A percentile compares a stretch with the other conserved stretches of the same genome.
Conservation (phyloP, 805 yeast genomes). For the Wickerhamiella parazyma region DNA sequence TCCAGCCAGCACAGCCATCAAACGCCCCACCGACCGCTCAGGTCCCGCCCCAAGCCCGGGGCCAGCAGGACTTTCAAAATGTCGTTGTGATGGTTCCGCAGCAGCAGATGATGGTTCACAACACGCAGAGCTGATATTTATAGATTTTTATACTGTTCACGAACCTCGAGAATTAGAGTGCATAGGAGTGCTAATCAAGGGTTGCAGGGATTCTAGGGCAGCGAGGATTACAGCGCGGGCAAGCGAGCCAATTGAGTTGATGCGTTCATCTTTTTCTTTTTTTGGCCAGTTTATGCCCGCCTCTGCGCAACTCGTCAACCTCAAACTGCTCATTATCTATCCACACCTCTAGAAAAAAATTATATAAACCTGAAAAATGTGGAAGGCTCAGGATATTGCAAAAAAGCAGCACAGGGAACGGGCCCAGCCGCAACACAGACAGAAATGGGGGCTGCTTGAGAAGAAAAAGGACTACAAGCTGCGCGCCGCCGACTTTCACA, state of each 20-base stretch:
- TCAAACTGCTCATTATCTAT: too few relatives aligned
- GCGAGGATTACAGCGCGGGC: too few relatives aligned
- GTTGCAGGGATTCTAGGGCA: too few relatives aligned
- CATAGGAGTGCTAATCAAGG: too few relatives aligned
- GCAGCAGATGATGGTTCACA: slow-evolving; percentile 2
- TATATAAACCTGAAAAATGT: slow-evolving; percentile 12
- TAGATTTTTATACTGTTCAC: too few relatives aligned
- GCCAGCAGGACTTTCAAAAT: background rate
- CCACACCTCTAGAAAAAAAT: too few relatives aligned
- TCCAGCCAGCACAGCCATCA: background rate
- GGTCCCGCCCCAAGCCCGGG: background rate
- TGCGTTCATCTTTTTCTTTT: too few relatives aligned
- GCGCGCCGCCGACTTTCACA: slow-evolving; percentile 51
- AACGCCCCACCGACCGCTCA: background rate
- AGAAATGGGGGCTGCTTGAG: slow-evolving; percentile 72
- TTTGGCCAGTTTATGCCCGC: too few relatives aligned
- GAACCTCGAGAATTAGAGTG: too few relatives aligned
- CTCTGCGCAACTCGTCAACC: too few relatives aligned
- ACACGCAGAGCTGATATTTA: too few relatives aligned
- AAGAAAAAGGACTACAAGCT: slow-evolving; percentile 76
- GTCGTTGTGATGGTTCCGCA: slow-evolving; percentile 8
- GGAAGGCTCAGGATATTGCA: slow-evolving; percentile 59
- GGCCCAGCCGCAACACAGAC: slow-evolving; percentile 65
- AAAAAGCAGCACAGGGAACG: slow-evolving; percentile 95
- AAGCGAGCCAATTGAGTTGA: too few relatives aligned